Base-by-base conservation (phyloP, 2,329 filamentous ascomycete species). In the Arthrobotrys megalospora region DNA sequence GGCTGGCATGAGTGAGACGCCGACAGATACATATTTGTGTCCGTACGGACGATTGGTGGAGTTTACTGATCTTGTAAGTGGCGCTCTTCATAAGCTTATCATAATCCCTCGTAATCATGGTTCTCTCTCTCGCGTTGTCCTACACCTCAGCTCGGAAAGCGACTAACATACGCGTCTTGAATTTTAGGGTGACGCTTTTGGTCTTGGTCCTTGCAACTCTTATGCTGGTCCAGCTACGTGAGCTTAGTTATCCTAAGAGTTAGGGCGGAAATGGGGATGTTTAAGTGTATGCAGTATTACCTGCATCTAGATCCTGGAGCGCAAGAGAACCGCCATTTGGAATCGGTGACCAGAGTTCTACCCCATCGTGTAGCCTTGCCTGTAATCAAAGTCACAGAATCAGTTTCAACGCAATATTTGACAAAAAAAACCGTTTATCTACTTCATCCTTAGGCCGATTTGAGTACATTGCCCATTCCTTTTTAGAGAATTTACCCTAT, bases 41-140 rank as follows among this genome's bases (percentile, higher is more conserved):
- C 55, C 55, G 34, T 60, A 60, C 43, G 55, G 55, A 8, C 24
- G 34, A 36, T 60, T 60, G 16, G 11, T 41, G 1, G 53, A 60
- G 36, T 60, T 60, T 43, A 60, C 53, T 19, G 36, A 60, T 60
- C 55, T 19, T 6, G 55, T 43, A 28, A 60, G 55, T 19, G 36
- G 16, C n/a, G 3, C 3, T 3, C 3, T 21, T 14, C 16, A 41
- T 28, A 43, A 43, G 19, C 36, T 43, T 60, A 60, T 24, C n/a
- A 6, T 41, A 21, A 38, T 58, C 34, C 34, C n/a, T 38, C 8
- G 32, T 38, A 38, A 38, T 38, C 32, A 12, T 53, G 32, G 10
- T 6, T 14, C 12, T 16, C 8, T 48, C 32, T 52, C 8, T 48
- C 32, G 32, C 5, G 24, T 7, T 6, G 24, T 32, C 21, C n/a